phyloP scores from a whole-genome alignment of 306 rosid genomes.

The Citrullus amarus region DNA sequence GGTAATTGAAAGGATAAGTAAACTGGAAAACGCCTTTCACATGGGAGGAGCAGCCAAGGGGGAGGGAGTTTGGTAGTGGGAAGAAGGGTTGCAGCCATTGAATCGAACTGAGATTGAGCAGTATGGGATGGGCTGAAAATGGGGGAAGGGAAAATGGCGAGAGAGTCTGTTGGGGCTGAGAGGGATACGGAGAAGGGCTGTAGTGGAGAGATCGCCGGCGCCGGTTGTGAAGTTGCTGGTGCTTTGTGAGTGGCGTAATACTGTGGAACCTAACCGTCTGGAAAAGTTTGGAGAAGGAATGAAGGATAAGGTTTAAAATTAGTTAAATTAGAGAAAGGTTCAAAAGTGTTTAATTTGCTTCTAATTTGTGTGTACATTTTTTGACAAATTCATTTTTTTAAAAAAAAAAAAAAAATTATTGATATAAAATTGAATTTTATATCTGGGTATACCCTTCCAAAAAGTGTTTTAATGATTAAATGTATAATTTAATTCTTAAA shows the following conservation, averaged over 20 bases:
- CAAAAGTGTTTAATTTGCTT: too few relatives aligned
- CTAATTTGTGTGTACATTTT: too few relatives aligned
- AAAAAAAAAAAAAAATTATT: too few relatives aligned
- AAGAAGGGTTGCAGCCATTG: constrained; percentile 23
- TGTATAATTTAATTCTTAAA: too few relatives aligned
- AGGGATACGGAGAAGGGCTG: not conserved
- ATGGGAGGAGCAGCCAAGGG: not conserved
- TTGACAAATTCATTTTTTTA: too few relatives aligned
- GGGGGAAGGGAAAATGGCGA: not conserved
- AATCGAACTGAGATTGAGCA: not conserved
- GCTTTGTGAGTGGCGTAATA: not conserved
- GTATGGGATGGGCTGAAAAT: not conserved
- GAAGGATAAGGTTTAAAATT: not conserved
- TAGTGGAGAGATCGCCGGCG: not conserved
- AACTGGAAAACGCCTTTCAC: constrained; percentile 1
- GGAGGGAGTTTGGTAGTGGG: constrained; percentile 20
- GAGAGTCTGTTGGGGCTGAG: not conserved
- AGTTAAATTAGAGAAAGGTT: too few relatives aligned
- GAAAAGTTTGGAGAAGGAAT: not conserved
- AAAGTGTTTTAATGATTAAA: too few relatives aligned
- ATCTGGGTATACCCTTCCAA: too few relatives aligned
- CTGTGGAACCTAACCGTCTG: not conserved
- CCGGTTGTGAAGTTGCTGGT: not conserved
- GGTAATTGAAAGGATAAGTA: constrained; percentile 8
- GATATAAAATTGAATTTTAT: too few relatives aligned